Evolutionary conservation across 2,329 filamentous ascomycete genomes (phyloP).

Genomic region (Calonectria naviculata): DNA sequence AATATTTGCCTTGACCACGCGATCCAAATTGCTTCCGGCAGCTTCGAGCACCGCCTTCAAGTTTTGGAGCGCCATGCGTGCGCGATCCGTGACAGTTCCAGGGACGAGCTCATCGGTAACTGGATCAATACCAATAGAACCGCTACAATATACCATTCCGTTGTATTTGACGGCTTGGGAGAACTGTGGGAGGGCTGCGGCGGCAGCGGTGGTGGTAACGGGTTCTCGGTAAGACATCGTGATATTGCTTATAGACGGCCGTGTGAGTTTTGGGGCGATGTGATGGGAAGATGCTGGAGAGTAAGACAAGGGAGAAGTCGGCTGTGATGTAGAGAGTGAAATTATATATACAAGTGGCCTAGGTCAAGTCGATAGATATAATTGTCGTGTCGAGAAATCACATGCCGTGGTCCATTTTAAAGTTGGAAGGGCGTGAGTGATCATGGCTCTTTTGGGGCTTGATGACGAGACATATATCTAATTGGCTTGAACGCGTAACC

Average conservation of each 20-base stretch:
- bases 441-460: neutral
- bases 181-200: slow-evolving; percentile 62
- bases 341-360: neutral
- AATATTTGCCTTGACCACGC: slow-evolving; percentile 12
- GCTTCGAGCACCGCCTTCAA: slow-evolving; percentile 11
- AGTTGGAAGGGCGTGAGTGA: neutral
- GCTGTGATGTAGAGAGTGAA: neutral
- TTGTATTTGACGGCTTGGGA: slow-evolving; percentile 70
- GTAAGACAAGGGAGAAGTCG: no score
- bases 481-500: neutral
- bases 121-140: slow-evolving; percentile 68
- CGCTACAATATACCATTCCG: slow-evolving; percentile 77
- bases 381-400: neutral
- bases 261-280: no score
- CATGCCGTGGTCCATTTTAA: neutral
- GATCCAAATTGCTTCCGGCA: neutral
- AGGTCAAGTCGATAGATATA: neutral
- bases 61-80: neutral
- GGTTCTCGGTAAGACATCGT: neutral
- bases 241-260: no score
- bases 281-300: neutral
- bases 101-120: slow-evolving; percentile 59
- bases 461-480: neutral
- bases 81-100: slow-evolving; percentile 64
- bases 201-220: slow-evolving; percentile 14